A percentile compares a stretch with the other conserved stretches of the same genome.
phyloP scores from a whole-genome alignment of 352 stramenopile genomes.

The Phytophthora melonis region DNA sequence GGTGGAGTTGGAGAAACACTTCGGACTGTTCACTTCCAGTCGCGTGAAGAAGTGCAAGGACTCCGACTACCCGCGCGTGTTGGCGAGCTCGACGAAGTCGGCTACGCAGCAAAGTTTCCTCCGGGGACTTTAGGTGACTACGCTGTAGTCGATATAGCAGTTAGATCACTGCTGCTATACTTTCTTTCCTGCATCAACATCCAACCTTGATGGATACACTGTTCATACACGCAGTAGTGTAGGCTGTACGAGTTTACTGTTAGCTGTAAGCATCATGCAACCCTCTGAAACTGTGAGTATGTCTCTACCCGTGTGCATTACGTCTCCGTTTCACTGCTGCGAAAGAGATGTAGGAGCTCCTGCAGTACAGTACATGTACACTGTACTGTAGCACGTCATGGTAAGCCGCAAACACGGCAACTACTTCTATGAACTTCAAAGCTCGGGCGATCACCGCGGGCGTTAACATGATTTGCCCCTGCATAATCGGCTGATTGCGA shows the following conservation, averaged over 20 bases:
- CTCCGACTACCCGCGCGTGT: conserved; percentile 22
- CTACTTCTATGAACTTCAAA: too few relatives aligned
- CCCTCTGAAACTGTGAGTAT: neutral
- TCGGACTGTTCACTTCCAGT: conserved; percentile 26
- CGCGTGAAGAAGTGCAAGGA: conserved; percentile 40
- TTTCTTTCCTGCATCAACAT: neutral
- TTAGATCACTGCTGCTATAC: neutral
- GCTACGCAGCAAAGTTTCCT: neutral
- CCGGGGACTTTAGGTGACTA: neutral
- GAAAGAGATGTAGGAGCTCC: too few relatives aligned
- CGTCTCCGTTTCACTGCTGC: neutral
- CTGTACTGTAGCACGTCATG: too few relatives aligned
- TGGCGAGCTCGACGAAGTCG: neutral
- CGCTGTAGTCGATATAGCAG: neutral
- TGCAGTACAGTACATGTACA: too few relatives aligned
- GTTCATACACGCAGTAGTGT: neutral
- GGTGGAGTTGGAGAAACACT: conserved; percentile 53
- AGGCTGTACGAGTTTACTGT: neutral
- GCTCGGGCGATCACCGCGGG: too few relatives aligned
- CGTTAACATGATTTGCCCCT: neutral
- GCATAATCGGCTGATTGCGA: neutral
- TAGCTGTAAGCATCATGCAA: neutral
- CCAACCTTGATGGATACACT: neutral
- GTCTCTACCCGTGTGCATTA: neutral
- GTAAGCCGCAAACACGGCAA: too few relatives aligned